Conservation (phyloP, 306 rosid genomes). For the Glycine latifolia region DNA sequence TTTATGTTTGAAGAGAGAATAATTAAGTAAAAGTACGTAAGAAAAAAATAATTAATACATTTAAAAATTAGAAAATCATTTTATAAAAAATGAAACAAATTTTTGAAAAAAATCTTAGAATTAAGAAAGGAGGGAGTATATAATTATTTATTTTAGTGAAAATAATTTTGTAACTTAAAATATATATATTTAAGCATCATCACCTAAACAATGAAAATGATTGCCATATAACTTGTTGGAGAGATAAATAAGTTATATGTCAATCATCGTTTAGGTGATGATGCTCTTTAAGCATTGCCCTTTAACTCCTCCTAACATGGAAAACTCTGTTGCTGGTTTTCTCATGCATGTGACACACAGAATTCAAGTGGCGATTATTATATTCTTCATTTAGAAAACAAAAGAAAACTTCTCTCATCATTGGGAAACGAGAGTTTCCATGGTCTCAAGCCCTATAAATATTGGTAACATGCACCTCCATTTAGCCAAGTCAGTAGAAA, state of each 20-base stretch:
- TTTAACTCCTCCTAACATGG: neutral
- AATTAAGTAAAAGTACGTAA: too few species aligned
- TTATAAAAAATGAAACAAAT: too few species aligned
- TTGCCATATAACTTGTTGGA: too few species aligned
- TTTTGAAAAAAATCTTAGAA: too few species aligned
- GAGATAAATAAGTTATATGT: neutral
- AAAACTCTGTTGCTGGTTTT: constrained; percentile 34
- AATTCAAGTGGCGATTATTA: constrained; percentile 22
- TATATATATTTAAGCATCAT: too few species aligned
- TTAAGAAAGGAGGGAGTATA: too few species aligned
- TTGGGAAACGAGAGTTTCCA: constrained; percentile 23
- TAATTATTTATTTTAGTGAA: too few species aligned
- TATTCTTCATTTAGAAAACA: constrained; percentile 27
- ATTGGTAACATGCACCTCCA: constrained; percentile 43
- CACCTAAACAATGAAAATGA: too few species aligned
- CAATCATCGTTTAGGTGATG: neutral
- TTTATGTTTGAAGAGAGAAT: too few species aligned
- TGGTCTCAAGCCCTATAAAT: constrained; percentile 54
- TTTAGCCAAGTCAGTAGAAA: neutral
- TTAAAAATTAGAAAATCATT: too few species aligned
- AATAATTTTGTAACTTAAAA: too few species aligned
- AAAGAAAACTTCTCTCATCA: neutral
- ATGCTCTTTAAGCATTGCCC: neutral
- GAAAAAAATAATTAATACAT: too few species aligned
- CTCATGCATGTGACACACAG: constrained; percentile 41